Percentiles rank a stretch among this genome's conserved stretches.
Conservation (phyloP, 257 asterid genomes). For the Solanum chaucha region DNA sequence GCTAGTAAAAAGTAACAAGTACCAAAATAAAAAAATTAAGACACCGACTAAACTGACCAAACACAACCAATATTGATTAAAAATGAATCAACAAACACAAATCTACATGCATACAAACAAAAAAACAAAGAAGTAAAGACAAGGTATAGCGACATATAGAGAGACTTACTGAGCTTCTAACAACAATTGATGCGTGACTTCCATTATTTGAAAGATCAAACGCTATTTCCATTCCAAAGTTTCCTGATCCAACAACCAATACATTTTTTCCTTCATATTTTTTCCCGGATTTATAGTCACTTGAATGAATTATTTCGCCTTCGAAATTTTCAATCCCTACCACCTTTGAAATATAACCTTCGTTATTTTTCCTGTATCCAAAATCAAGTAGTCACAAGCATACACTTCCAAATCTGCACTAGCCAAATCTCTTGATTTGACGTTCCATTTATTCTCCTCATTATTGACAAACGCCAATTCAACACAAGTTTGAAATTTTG, state of each 20-base stretch:
- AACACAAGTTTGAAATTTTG: conserved; percentile 7
- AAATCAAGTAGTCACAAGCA: conserved; percentile 25
- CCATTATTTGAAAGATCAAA: conserved; percentile 36
- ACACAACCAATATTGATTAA: background rate
- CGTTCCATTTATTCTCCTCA: conserved; percentile 14
- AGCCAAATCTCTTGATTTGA: background rate
- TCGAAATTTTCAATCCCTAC: conserved; percentile 19
- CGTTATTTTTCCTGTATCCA: conserved; percentile 36
- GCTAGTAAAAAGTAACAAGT: background rate
- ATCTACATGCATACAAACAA: background rate
- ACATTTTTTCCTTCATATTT: conserved; percentile 13
- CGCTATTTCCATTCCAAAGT: conserved; percentile 64
- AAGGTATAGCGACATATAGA: background rate
- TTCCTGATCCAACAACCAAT: conserved; percentile 53
- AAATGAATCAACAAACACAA: background rate
- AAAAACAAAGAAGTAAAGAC: background rate
- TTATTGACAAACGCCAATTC: conserved; percentile 9
- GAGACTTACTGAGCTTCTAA: conserved; percentile 24
- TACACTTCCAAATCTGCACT: conserved; percentile 6
- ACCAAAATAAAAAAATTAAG: background rate
- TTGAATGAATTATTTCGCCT: conserved; percentile 34
- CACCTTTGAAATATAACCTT: conserved; percentile 21
- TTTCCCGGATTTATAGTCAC: conserved; percentile 14
- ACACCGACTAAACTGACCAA: background rate
- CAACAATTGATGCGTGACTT: conserved; percentile 31